Percentiles rank a stretch among this genome's conserved stretches.
Evolutionary conservation across 2,329 filamentous ascomycete species (phyloP).

Genomic region (Phoma herbarum): DNA sequence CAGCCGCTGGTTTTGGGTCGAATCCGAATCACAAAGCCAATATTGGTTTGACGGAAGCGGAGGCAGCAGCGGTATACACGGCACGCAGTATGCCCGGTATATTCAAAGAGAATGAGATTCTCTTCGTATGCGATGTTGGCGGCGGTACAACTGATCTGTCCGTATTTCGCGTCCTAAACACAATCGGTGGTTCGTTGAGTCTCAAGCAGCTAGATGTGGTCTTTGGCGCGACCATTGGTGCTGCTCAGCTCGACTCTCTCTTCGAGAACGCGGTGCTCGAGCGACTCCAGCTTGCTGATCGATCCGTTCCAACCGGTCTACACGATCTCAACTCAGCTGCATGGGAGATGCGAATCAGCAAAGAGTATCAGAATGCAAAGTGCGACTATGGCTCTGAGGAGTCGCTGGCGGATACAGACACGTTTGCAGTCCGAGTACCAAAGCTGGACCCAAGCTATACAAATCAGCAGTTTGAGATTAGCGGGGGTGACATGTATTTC

Average conservation of each 20-base stretch:
- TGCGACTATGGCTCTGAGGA: constrained; percentile 45
- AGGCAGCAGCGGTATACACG: constrained; percentile 62
- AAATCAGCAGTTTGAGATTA: constrained; percentile 27
- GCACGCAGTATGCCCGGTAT: constrained; percentile 33
- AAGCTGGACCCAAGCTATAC: constrained; percentile 32
- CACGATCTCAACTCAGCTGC: constrained; percentile 8
- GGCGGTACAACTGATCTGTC: constrained; percentile 59
- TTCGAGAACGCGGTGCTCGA: constrained; percentile 36
- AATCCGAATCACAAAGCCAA: constrained; percentile 49
- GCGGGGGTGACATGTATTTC: constrained; percentile 34
- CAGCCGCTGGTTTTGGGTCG: constrained; percentile 59
- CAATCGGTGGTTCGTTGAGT: constrained; percentile 21
- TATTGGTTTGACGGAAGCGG: constrained; percentile 63
- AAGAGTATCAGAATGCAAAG: constrained; percentile 49
- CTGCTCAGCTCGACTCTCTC: constrained; percentile 33
- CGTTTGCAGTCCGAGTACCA: constrained; percentile 44
- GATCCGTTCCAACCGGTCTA: constrained; percentile 25
- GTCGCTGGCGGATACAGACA: constrained; percentile 35
- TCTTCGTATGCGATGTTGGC: constrained; percentile 62
- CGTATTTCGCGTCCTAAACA: constrained; percentile 47
- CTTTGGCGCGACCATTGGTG: constrained; percentile 50
- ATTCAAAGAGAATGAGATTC: constrained; percentile 49
- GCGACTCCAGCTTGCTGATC: constrained; percentile 36
- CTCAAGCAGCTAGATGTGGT: constrained; percentile 50
- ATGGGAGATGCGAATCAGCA: constrained; percentile 49